Evolutionary conservation across 2,329 filamentous ascomycete genomes (phyloP).

Genomic region (Trichoderma sp.): DNA sequence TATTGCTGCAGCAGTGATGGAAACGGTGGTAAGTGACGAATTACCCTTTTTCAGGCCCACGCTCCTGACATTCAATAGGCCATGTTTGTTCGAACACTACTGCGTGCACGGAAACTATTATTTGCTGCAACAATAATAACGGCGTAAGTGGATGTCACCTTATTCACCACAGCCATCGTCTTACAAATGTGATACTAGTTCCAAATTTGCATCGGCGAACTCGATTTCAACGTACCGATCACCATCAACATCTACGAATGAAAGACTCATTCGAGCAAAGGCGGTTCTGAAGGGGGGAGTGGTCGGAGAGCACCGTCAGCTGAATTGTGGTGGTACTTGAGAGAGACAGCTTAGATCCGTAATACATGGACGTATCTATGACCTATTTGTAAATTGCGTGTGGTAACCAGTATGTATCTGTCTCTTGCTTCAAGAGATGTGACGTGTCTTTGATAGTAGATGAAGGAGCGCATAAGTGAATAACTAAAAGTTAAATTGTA

Average conservation of each 20-base stretch:
- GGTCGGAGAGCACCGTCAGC: not conserved
- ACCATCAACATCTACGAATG: constrained; percentile 4
- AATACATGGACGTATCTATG: not conserved
- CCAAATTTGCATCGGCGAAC: constrained; percentile 8
- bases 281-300: not conserved
- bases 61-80: not conserved
- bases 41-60: not conserved
- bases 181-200: not conserved
- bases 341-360: not conserved
- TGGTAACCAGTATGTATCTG: not conserved
- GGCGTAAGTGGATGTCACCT: not conserved
- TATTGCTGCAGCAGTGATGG: constrained; percentile 1
- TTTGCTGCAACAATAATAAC: constrained; percentile 11
- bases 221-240: not conserved
- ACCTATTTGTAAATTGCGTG: not conserved
- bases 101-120: not conserved
- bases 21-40: not conserved
- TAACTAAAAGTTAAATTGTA: not conserved
- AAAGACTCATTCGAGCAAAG: not conserved
- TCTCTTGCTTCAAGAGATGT: not conserved
- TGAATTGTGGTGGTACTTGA: not conserved
- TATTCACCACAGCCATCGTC: not conserved
- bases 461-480: not conserved
- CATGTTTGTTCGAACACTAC: not conserved
- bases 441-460: not conserved